These are phyloP conservation scores for Saccharomyces hybrid DNA, from an alignment of 1,139 yeast species.

Conservation along the genomic window DNA sequence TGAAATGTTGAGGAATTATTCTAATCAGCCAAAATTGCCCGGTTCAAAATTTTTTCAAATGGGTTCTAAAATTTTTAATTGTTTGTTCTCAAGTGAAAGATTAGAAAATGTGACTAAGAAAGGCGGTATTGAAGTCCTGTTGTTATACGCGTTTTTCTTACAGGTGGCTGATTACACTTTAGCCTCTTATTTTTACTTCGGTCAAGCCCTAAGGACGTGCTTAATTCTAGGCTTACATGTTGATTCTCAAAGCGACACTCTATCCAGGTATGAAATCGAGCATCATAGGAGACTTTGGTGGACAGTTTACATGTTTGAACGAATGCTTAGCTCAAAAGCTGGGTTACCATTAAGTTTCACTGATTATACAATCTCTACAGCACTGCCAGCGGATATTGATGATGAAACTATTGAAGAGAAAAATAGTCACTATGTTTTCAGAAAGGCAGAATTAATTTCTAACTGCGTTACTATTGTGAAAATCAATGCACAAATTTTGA, in stretches of 20 bases:
- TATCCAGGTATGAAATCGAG: constrained; percentile 61
- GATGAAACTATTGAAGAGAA: constrained; percentile 48
- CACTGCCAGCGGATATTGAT: constrained; percentile 64
- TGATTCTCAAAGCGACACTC: constrained; percentile 60
- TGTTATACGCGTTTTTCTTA: constrained; percentile 69
- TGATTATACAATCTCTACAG: constrained; percentile 72
- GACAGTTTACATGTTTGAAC: constrained; percentile 84
- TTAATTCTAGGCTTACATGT: constrained; percentile 76
- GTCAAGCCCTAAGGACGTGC: constrained; percentile 68
- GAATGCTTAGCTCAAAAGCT: constrained; percentile 79
- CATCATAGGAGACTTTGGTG: constrained; percentile 83
- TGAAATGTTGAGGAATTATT: constrained; percentile 13
- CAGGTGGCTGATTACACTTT: constrained; percentile 83
- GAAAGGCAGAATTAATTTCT: constrained; percentile 70
- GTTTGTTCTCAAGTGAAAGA: constrained; percentile 70
- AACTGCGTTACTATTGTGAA: constrained; percentile 77
- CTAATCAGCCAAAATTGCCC: constrained; percentile 44
- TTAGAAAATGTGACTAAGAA: constrained; percentile 68
- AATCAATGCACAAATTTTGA: constrained; percentile 65
- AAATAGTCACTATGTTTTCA: constrained; percentile 65
- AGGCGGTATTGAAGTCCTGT: constrained; percentile 74
- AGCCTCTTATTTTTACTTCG: constrained; percentile 74
- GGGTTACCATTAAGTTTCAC: constrained; percentile 74
- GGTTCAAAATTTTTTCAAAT: constrained; percentile 72
- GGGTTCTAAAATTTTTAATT: constrained; percentile 68